Conservation (phyloP, 495 filamentous ascomycete species). For the Articulospora tetracladia region DNA sequence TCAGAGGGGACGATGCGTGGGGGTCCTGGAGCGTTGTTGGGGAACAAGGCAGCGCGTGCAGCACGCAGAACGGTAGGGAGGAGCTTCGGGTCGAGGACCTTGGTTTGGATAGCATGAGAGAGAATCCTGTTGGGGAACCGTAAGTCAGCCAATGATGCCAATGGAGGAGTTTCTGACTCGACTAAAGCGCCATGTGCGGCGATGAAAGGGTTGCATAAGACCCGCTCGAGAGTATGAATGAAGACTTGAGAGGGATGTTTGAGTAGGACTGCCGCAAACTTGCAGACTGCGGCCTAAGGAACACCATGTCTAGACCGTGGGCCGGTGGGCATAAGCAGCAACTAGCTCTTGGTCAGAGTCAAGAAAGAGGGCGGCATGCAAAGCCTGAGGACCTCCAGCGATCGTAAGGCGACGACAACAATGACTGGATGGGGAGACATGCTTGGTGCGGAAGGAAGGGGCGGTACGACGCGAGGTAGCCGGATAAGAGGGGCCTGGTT, state of each 20-base stretch:
- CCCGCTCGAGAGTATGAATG: neutral
- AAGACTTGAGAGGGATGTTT: neutral
- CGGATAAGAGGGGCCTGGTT: constrained; percentile 13
- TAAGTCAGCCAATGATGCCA: constrained; percentile 4
- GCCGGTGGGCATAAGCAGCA: neutral
- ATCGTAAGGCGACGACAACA: constrained; percentile 1
- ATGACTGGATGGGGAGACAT: constrained; percentile 13
- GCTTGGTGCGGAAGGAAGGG: constrained; percentile 22
- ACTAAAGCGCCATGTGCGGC: constrained; percentile 3
- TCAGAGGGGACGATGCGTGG: constrained; percentile 43
- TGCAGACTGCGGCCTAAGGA: neutral
- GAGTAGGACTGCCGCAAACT: neutral
- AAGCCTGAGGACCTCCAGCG: constrained; percentile 4
- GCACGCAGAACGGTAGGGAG: constrained; percentile 71
- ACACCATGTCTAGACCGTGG: neutral
- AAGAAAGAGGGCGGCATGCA: neutral
- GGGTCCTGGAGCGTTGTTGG: constrained; percentile 60
- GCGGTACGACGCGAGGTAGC: constrained; percentile 25
- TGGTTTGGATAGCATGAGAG: constrained; percentile 60
- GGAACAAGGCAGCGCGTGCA: constrained; percentile 71
- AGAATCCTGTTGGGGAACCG: constrained; percentile 56
- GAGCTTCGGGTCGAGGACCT: constrained; percentile 61
- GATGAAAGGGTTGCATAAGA: neutral
- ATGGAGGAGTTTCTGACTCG: neutral
- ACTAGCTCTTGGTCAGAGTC: neutral